Evolutionary conservation across 805 yeast species (phyloP), one percentile per base, ranked within the genome.

Genomic region (Ogataea nakhonphanomensis): DNA sequence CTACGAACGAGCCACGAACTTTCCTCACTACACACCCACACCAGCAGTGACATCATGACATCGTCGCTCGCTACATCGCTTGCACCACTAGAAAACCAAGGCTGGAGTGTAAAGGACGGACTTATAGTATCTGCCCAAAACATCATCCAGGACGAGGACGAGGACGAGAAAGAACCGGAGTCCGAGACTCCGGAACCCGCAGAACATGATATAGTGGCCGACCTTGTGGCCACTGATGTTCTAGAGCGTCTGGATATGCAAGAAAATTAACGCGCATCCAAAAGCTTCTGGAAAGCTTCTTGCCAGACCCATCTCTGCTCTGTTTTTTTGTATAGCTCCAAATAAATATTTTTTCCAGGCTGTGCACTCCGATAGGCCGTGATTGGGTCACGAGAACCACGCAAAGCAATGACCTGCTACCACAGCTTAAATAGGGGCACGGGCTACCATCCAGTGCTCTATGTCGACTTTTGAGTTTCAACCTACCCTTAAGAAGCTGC

Each of bases 401-500:
- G 20, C 22, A 12, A 8, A 24, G 29, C 36, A 33, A 38, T 38
- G 42, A 38, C 37, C 41, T 14, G 23, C 8, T n/a, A 5, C n/a
- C 26, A 30, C 8, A 2, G 13, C 11, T 32, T 38, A 38, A 38
- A 38, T 38, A 38, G 22, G 25, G n/a, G 12, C 21, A 11, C n/a
- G 30, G 8, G 21, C 7, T 13, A 4, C 22, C 12, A n/a, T 13
- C 9, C 15, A n/a, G 6, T 14, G 24, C 3, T 14, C 23, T 8
- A 51, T 52, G 56, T 33, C 53, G 4, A 79, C 93, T 1, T 85
- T 71, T 56, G 74, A 76, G 35, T 67, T 66, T 58, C 95, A 85
- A 59, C 71, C 69, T 33, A 59, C 69, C 38, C 66, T 85, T 28
- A 59, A 71, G 42, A 82, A 79, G 58, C 70, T 89, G 24, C 97